phyloP scores from a whole-genome alignment of 352 stramenopile species.

The Phytophthora pinifolia region DNA sequence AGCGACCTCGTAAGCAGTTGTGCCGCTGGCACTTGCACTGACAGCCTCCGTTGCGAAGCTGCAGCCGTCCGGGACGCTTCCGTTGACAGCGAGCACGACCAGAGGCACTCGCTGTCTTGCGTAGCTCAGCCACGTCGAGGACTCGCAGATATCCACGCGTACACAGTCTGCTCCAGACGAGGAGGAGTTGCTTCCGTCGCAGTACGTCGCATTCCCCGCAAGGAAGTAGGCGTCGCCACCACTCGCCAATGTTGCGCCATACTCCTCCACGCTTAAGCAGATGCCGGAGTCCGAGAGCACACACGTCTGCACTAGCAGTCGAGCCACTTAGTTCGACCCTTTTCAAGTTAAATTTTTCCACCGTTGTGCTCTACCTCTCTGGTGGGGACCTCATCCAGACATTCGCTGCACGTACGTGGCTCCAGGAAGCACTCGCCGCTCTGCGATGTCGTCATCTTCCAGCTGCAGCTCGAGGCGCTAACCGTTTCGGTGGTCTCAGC shows the following conservation, averaged over 20 bases:
- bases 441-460: conserved; percentile 22
- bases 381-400: conserved; percentile 28
- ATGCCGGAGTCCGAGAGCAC: conserved; percentile 26
- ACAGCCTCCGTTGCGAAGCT: conserved; percentile 16
- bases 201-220: conserved; percentile 23
- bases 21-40: conserved; percentile 17
- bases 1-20: background rate
- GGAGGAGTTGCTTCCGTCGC: background rate
- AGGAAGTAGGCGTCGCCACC: conserved; percentile 11
- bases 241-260: conserved; percentile 4
- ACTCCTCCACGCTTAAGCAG: conserved; percentile 18
- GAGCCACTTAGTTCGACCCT: background rate
- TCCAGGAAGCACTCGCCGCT: conserved; percentile 23
- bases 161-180: conserved; percentile 30
- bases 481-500: conserved; percentile 2
- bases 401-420: conserved; percentile 39
- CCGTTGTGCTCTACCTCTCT: conserved; percentile 25
- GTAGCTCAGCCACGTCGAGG: conserved; percentile 30
- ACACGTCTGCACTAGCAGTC: conserved; percentile 18
- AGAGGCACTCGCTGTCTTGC: conserved; percentile 19
- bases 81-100: conserved; percentile 14
- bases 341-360: background rate
- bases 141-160: conserved; percentile 38
- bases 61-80: conserved; percentile 18
- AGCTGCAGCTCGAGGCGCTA: conserved; percentile 33